Base-by-base conservation (phyloP, 805 yeast genomes). In the Cyberlindnera amylophila region DNA sequence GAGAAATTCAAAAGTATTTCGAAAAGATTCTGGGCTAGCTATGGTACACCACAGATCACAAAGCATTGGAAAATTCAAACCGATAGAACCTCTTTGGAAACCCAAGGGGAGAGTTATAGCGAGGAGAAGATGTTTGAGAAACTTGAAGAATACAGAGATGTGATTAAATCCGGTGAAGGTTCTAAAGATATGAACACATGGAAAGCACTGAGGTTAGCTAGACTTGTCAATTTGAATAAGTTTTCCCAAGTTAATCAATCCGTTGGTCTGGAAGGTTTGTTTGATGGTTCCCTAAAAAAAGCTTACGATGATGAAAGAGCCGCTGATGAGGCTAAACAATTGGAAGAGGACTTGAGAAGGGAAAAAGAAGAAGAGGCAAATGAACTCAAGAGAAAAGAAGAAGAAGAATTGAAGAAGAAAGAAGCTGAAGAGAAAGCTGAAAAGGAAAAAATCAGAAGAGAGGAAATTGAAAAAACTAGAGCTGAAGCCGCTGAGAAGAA, bases 181-280 rank as follows among this genome's bases (percentile, higher is more conserved):
- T 24, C 17, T 2, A 42, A 45, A 7, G 59, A 57, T 2, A 45
- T 65, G 3, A 41, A 50, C 15, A 61, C 60, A 17, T 74, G 79
- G 79, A 67, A 69, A 40, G 67, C 66, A 1, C 47, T 73, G 32
- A 63, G 79, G 40, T 54, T 65, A 4, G 61, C 72, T 4, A 55
- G 77, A 45, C 58, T 59, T 5, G 58, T 59, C 7, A 52, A 58
- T 27, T 47, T 75, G 51, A 62, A 63, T 39, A 59, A 66, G 19
- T 66, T 72, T 34, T 58, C 52, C 21, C 58, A 62, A 12, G 66
- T 66, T 12, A 60, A 63, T 41, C 69, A 61, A 32, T 44, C 47
- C 0, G 51, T 55, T 7, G 75, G 75, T 11, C 42, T 67, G 10
- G 54, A 54, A 4, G 75, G 75, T 2, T 46, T 71, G n/a, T 70